phyloP scores from a whole-genome alignment of 2,329 filamentous ascomycete genomes.

The Hyphodiscus sp. region DNA sequence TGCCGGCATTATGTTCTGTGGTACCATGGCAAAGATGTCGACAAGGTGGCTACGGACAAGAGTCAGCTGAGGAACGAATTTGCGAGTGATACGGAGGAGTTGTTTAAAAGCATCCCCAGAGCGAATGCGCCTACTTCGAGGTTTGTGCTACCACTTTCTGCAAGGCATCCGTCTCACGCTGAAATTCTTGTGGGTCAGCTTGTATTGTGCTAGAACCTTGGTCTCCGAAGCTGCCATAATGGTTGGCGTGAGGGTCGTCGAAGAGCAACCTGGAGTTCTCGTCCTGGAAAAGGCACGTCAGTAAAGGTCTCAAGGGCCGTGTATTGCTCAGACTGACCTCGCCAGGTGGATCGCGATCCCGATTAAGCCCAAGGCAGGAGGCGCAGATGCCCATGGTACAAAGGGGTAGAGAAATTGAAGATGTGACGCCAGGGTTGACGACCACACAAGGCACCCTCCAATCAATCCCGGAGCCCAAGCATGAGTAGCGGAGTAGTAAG shows the following conservation, averaged over 20 bases:
- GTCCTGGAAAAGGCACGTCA: conserved; percentile 19
- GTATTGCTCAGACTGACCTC: conserved; percentile 38
- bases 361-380: conserved; percentile 51
- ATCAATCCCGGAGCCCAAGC: background rate
- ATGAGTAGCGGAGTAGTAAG: background rate
- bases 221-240: conserved; percentile 59
- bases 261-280: conserved; percentile 47
- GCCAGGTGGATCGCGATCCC: conserved; percentile 43
- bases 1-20: conserved; percentile 38
- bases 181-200: conserved; percentile 54
- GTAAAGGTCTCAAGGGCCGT: background rate
- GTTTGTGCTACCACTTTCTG: conserved; percentile 58
- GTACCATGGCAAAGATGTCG: conserved; percentile 60
- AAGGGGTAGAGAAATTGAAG: background rate
- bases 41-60: conserved; percentile 51
- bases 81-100: conserved; percentile 5
- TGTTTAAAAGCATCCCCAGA: background rate
- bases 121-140: conserved; percentile 44
- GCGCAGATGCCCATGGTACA: conserved; percentile 51
- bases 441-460: conserved; percentile 3
- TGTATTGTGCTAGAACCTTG: conserved; percentile 43
- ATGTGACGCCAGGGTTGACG: conserved; percentile 1
- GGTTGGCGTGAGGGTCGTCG: conserved; percentile 51
- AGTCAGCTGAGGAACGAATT: conserved; percentile 12
- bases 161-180: conserved; percentile 58